Conservation (phyloP, 1,139 yeast genomes). For the Debaryomyces robertsiae region DNA sequence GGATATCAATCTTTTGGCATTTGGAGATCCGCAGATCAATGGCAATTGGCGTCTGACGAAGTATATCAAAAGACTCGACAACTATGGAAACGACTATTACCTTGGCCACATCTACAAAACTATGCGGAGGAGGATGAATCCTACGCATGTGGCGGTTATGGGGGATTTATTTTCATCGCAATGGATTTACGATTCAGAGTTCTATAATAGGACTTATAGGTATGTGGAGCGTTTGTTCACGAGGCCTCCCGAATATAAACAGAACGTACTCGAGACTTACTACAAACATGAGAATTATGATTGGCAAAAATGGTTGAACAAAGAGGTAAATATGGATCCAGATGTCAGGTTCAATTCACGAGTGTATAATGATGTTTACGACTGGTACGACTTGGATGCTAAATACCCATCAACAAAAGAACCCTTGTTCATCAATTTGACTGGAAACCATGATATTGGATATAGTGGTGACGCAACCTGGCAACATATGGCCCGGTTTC, state of each 20-base stretch:
- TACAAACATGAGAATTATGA: constrained; percentile 52
- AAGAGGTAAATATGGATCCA: constrained; percentile 43
- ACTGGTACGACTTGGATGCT: constrained; percentile 57
- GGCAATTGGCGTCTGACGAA: constrained; percentile 77
- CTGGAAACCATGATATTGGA: constrained; percentile 97
- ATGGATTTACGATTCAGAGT: constrained; percentile 90
- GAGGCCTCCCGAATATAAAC: constrained; percentile 51
- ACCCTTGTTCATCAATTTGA: constrained; percentile 73
- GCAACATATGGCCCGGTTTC: constrained; percentile 85
- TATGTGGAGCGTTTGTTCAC: constrained; percentile 68
- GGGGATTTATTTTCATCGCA: constrained; percentile 95
- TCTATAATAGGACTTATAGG: constrained; percentile 72
- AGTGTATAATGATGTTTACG: constrained; percentile 60
- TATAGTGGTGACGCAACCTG: constrained; percentile 93
- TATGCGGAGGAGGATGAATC: constrained; percentile 64
- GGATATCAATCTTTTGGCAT: constrained; percentile 69
- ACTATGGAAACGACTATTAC: constrained; percentile 84
- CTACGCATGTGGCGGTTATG: constrained; percentile 83
- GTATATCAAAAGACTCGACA: constrained; percentile 76
- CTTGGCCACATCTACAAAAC: constrained; percentile 77
- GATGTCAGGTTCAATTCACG: constrained; percentile 48
- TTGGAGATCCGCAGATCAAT: constrained; percentile 96
- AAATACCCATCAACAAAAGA: constrained; percentile 35
- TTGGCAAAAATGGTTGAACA: constrained; percentile 52
- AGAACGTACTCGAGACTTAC: constrained; percentile 49